These are phyloP conservation scores for Sicyos baderoa DNA, from an alignment of 306 rosid species.

Conservation along the genomic window DNA sequence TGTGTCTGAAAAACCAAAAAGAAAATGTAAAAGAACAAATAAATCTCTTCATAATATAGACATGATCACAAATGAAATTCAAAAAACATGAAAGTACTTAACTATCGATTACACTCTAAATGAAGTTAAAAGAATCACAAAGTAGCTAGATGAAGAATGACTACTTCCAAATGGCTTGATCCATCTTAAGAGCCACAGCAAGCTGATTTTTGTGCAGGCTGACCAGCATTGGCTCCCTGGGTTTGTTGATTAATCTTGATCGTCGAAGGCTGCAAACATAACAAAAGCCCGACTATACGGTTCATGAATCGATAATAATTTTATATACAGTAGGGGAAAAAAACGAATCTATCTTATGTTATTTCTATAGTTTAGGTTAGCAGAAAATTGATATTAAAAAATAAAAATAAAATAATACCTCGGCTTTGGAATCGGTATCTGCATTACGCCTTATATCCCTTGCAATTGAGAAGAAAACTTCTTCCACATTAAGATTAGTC, in stretches of 20 bases:
- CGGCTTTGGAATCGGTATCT: conserved; percentile 55
- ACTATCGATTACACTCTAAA: conserved; percentile 33
- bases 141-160: not conserved
- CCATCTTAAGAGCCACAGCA: conserved; percentile 64
- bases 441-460: conserved; percentile 85
- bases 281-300: not conserved
- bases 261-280: conserved; percentile 47
- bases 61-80: conserved; percentile 15
- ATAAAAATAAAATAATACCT: conserved; percentile 56
- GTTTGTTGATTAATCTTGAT: conserved; percentile 62
- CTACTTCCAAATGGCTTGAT: conserved; percentile 16
- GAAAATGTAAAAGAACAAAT: not conserved
- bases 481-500: conserved; percentile 86
- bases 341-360: not conserved
- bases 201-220: conserved; percentile 50
- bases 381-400: conserved; percentile 6
- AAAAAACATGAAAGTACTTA: conserved; percentile 1
- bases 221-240: conserved; percentile 44
- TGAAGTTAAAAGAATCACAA: conserved; percentile 44
- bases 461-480: conserved; percentile 86
- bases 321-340: not conserved
- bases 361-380: not conserved
- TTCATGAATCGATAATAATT: not conserved
- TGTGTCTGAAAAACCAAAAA: not conserved
- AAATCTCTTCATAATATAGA: conserved; percentile 16